A percentile compares a stretch with the other conserved stretches of the same genome.
These are phyloP conservation scores for Cytospora mali DNA, from an alignment of 2,329 filamentous ascomycete genomes.

Conservation along the genomic window DNA sequence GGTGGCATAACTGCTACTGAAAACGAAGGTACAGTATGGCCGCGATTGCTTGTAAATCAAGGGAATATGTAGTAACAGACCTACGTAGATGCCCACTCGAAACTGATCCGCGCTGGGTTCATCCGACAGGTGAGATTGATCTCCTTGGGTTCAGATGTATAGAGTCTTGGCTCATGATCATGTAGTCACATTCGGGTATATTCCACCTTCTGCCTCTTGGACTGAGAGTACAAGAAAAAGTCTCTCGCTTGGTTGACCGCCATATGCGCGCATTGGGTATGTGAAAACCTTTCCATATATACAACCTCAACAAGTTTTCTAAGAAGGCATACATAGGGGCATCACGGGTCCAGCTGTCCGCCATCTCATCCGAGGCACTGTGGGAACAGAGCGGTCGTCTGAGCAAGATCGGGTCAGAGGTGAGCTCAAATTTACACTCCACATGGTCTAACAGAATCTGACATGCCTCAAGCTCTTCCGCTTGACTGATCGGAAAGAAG, in stretches of 20 bases:
- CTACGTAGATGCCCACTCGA: constrained; percentile 61
- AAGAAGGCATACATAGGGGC: constrained; percentile 56
- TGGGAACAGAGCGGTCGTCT: constrained; percentile 86
- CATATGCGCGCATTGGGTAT: constrained; percentile 79
- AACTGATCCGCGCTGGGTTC: constrained; percentile 72
- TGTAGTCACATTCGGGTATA: constrained; percentile 81
- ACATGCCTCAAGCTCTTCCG: constrained; percentile 68
- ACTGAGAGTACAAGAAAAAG: constrained; percentile 82
- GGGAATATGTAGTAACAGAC: constrained; percentile 6
- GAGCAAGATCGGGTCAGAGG: constrained; percentile 72
- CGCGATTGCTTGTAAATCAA: background rate
- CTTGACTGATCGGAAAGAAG: constrained; percentile 76
- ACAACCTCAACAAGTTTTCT: constrained; percentile 17
- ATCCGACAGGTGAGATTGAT: constrained; percentile 63
- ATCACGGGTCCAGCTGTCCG: constrained; percentile 80
- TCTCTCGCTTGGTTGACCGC: constrained; percentile 82
- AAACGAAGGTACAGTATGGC: constrained; percentile 50
- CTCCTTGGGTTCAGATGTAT: background rate
- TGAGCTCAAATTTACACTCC: constrained; percentile 40
- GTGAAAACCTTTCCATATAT: constrained; percentile 26
- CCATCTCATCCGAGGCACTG: constrained; percentile 79
- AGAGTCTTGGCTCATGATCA: constrained; percentile 12
- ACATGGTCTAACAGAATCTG: constrained; percentile 14
- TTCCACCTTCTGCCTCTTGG: constrained; percentile 92
- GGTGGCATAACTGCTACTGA: constrained; percentile 64